Evolutionary conservation across 352 stramenopile genomes (phyloP).

Genomic region (Phytophthora colocasiae): DNA sequence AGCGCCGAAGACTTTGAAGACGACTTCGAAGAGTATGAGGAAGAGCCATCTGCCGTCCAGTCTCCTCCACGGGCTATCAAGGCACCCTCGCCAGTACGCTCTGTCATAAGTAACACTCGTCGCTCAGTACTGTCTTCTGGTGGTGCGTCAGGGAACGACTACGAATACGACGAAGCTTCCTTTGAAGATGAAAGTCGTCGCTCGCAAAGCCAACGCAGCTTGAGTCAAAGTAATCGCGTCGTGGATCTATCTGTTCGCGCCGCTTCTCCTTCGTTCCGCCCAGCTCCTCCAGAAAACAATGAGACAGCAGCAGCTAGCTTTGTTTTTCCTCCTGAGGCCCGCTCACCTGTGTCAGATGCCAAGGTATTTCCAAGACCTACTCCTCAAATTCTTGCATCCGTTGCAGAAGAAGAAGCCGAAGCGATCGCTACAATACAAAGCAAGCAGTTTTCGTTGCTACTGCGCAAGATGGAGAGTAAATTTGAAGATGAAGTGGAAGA

Average conservation of each 20-base stretch:
- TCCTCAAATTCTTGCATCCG: conserved; percentile 13
- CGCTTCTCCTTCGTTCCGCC: conserved; percentile 47
- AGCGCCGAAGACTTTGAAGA: conserved; percentile 83
- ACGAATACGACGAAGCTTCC: conserved; percentile 72
- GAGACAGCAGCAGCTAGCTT: conserved; percentile 16
- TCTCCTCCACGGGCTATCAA: conserved; percentile 6
- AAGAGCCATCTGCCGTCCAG: conserved; percentile 4
- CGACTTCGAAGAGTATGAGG: conserved; percentile 38
- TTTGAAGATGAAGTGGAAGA: conserved; percentile 82
- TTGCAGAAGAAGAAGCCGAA: conserved; percentile 39
- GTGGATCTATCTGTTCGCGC: conserved; percentile 72
- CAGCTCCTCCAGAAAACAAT: conserved; percentile 17
- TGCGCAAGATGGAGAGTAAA: conserved; percentile 82
- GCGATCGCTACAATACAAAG: conserved; percentile 33
- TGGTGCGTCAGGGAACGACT: conserved; percentile 44
- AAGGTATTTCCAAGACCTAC: conserved; percentile 55
- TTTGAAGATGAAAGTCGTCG: conserved; percentile 77
- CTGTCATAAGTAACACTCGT: conserved; percentile 20
- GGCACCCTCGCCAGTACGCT: conserved; percentile 18
- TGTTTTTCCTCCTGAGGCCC: conserved; percentile 24
- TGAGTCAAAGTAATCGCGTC: conserved; percentile 48
- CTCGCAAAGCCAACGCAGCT: conserved; percentile 43
- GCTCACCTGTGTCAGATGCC: conserved; percentile 50
- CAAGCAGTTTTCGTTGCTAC: conserved; percentile 69
- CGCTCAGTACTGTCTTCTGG: conserved; percentile 18